Percentiles rank a stretch among this genome's conserved stretches.
Evolutionary conservation across 805 yeast species (phyloP).

Genomic region (Teunomyces cretensis): DNA sequence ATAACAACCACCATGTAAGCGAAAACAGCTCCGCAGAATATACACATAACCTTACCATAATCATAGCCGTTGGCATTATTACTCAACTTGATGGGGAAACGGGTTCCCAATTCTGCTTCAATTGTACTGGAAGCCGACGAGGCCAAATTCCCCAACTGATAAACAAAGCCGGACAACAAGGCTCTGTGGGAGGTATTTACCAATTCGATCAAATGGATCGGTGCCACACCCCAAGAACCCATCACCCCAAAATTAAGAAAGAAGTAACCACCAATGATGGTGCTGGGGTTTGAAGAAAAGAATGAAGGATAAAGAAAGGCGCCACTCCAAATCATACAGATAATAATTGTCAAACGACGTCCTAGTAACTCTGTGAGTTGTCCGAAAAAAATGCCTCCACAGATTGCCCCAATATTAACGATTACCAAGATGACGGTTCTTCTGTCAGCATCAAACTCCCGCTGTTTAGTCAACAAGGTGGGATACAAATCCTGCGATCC

Average conservation of each 20-base stretch:
- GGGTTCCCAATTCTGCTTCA: conserved; percentile 59
- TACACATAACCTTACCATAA: conserved; percentile 72
- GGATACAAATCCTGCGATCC: conserved; percentile 77
- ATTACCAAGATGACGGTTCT: conserved; percentile 61
- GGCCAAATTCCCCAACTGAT: conserved; percentile 73
- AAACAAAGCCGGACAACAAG: conserved; percentile 59
- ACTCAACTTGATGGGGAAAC: conserved; percentile 49
- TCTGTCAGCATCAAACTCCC: conserved; percentile 43
- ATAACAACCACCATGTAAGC: conserved; percentile 48
- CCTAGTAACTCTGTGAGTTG: conserved; percentile 59
- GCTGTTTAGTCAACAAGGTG: conserved; percentile 56
- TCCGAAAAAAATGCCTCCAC: conserved; percentile 64
- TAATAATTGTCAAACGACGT: conserved; percentile 55
- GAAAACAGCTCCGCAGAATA: conserved; percentile 66
- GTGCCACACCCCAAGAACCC: conserved; percentile 75
- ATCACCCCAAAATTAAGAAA: conserved; percentile 65
- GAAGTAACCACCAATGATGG: conserved; percentile 58
- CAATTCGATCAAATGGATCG: conserved; percentile 64
- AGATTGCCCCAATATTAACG: conserved; percentile 65
- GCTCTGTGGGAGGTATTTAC: conserved; percentile 54
- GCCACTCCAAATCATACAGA: conserved; percentile 54
- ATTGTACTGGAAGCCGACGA: conserved; percentile 72
- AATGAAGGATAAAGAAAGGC: conserved; percentile 57
- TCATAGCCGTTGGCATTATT: conserved; percentile 34
- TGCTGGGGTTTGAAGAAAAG: conserved; percentile 4